Conservation (phyloP, 164 flowering plant species). For the Pachysandra terminalis region DNA sequence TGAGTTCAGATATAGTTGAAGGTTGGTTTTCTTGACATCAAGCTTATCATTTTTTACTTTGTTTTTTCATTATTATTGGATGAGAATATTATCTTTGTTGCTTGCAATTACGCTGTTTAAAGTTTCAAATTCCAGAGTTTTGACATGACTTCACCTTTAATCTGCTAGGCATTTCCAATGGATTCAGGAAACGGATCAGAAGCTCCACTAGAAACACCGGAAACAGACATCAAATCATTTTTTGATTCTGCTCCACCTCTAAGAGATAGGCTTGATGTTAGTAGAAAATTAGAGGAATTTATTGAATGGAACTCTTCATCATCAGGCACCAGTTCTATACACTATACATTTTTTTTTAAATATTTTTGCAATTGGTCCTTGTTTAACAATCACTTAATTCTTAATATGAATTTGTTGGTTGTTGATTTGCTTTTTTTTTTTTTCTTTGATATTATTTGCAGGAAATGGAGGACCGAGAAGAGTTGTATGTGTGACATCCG, state of each 20-base stretch:
- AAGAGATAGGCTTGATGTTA: conserved; percentile 33
- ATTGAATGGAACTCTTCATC: conserved; percentile 34
- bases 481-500: conserved; percentile 88
- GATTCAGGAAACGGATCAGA: conserved; percentile 22
- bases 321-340: conserved; percentile 29
- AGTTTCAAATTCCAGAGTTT: not conserved
- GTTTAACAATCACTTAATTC: not conserved
- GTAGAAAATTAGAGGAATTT: conserved; percentile 42
- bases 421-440: too few relatives aligned
- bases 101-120: not conserved
- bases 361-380: not conserved
- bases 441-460: conserved; percentile 18
- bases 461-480: conserved; percentile 35
- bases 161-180: conserved; percentile 18
- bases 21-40: not conserved
- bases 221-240: conserved; percentile 45
- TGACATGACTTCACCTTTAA: conserved; percentile 4
- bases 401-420: conserved; percentile 1
- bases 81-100: not conserved
- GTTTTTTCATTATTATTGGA: too few relatives aligned
- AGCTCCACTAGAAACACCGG: conserved; percentile 21
- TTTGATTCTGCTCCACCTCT: conserved; percentile 82
- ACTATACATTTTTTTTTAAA: not conserved
- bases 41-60: not conserved
- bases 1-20: not conserved